Evolutionary conservation across 495 filamentous ascomycete genomes (phyloP), one percentile per base, ranked within the genome.

Genomic region (Bombardia bombarda): DNA sequence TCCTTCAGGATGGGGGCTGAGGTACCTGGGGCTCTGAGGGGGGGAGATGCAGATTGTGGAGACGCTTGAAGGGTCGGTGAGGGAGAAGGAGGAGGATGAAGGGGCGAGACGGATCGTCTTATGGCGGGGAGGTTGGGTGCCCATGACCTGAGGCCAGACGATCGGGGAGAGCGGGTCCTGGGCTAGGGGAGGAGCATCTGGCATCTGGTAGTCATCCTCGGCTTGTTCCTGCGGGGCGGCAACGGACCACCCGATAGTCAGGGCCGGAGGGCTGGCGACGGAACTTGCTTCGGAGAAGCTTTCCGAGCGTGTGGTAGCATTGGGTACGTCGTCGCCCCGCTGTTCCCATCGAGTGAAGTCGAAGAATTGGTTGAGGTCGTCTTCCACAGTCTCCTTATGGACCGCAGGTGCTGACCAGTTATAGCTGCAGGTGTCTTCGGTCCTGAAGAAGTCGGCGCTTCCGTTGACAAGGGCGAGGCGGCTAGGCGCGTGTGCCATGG

Each of bases 171-270:
- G 45, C 9, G 45, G 46, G 17, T 42, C 41, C 12, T 38, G 32
- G 24, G 26, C n/a, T n/a, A n/a, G 13, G 26, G 48, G 26, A 12
- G 32, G 34, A 16, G 33, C 35, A 32, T 56, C 56, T 19, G 36
- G 14, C 56, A 59, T 59, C 21, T 17, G 38, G 23, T 10, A 21
- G 36, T 59, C 56, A 6, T 46, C 45, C 24, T 51, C 47, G 40
- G 26, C 45, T 36, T 21, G 22, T 14, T 48, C 23, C 25, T 9
- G 13, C 13, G 32, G 30, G 1, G 38, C 40, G 31, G 21, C 31
- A 14, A 34, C 32, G 2, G 36, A 43, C 28, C 37, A 36, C 5
- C 32, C 46, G 21, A 37, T 24, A 40, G 30, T 43, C 36, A 42
- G 33, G 22, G 33, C n/a, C 20, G 45, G 32, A 16, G 37, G 43